Evolutionary conservation across 1,284 basidiomycete species (phyloP).

Genomic region (Naganishia cerealis): DNA sequence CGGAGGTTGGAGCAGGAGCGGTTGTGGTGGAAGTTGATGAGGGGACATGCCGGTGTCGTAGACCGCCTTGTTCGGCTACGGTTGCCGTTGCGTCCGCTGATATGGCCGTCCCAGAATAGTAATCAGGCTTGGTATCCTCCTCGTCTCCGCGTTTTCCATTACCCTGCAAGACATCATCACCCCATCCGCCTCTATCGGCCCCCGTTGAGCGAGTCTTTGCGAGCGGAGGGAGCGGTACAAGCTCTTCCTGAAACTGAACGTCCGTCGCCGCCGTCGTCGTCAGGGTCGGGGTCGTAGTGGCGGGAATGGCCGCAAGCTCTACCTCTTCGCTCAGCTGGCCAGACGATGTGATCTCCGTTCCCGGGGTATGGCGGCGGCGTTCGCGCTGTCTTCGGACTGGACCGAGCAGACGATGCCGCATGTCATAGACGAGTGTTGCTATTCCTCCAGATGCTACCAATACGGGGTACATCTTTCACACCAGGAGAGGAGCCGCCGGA

Average conservation of each 20-base stretch:
- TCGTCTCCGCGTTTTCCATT: not conserved
- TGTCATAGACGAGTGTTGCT: conserved; percentile 48
- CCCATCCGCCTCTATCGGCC: not conserved
- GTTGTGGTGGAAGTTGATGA: not conserved
- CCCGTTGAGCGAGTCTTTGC: conserved; percentile 5
- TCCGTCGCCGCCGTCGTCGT: too few species aligned
- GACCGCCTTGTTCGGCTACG: not conserved
- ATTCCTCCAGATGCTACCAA: conserved; percentile 51
- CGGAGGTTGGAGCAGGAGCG: not conserved
- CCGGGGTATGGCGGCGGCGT: conserved; percentile 11
- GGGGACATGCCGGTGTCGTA: conserved; percentile 4
- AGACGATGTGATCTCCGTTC: not conserved
- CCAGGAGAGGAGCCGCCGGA: not conserved
- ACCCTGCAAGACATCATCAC: not conserved
- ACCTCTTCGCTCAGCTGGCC: not conserved
- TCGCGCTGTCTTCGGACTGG: not conserved
- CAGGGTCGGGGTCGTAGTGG: not conserved
- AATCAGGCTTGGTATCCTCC: not conserved
- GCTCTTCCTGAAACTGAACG: too few species aligned
- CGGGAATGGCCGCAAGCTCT: not conserved
- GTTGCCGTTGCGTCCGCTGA: not conserved
- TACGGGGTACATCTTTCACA: conserved; percentile 51
- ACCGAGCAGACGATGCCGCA: conserved; percentile 34
- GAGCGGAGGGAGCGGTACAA: conserved; percentile 11
- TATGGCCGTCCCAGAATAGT: not conserved